phyloP scores from a whole-genome alignment of 1,139 yeast species.

The Yamadazyma spencermartinsiae region DNA sequence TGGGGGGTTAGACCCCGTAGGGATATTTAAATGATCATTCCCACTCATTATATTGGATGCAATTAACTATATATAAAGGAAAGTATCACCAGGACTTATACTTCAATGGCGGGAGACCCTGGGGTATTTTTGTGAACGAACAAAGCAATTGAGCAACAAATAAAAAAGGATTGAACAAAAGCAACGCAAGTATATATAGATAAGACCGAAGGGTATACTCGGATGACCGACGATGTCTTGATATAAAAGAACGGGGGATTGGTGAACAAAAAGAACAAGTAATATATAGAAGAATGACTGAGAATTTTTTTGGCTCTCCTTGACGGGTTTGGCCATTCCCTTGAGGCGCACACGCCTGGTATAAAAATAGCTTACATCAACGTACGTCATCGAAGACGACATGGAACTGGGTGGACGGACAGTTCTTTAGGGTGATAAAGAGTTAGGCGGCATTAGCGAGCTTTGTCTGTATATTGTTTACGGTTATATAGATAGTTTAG shows the following conservation, averaged over 20 bases:
- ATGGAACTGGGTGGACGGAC: too few relatives aligned
- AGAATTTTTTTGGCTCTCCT: slow-evolving; percentile 10
- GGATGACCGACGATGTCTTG: background rate
- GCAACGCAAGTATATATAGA: too few relatives aligned
- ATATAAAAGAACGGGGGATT: background rate
- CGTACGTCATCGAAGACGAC: too few relatives aligned
- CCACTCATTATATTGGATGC: slow-evolving; percentile 8
- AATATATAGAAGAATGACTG: slow-evolving; percentile 9
- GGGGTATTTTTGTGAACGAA: too few relatives aligned
- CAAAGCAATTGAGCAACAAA: too few relatives aligned
- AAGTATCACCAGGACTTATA: too few relatives aligned
- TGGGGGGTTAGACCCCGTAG: slow-evolving; percentile 6
- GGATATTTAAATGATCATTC: slow-evolving; percentile 11
- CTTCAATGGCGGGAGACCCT: too few relatives aligned
- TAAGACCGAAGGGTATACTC: too few relatives aligned
- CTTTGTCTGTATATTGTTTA: too few relatives aligned
- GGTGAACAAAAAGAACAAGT: background rate
- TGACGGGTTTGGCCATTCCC: background rate
- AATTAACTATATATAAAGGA: background rate
- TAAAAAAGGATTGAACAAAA: too few relatives aligned
- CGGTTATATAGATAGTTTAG: too few relatives aligned
- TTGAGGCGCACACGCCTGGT: background rate
- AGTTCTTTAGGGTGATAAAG: background rate
- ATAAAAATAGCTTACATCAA: background rate
- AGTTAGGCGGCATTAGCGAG: background rate